Conservation (phyloP, 192 early-diverging fungal genomes). For the Coemansia sp. region DNA sequence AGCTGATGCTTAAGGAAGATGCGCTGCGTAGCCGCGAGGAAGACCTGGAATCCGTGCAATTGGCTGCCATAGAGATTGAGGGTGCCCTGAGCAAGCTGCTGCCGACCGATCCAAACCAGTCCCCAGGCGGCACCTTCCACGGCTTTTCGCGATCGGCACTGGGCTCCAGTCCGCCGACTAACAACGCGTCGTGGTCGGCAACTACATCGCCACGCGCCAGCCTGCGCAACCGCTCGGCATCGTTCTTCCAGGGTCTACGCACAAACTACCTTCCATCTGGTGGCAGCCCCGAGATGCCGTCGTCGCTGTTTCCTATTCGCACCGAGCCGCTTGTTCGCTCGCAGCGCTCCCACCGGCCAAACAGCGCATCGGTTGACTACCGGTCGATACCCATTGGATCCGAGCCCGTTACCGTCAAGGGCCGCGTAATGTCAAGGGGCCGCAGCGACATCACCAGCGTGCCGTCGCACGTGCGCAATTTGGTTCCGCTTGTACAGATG, state of each 20-base stretch:
- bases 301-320: neutral
- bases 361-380: neutral
- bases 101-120: neutral
- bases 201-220: conserved; percentile 11
- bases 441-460: conserved; percentile 20
- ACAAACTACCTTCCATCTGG: conserved; percentile 20
- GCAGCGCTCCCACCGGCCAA: neutral
- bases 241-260: conserved; percentile 43
- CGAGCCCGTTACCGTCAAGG: neutral
- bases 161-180: neutral
- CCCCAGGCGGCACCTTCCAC: neutral
- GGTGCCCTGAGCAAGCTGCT: conserved; percentile 11
- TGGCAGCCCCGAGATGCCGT: conserved; percentile 14
- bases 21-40: conserved; percentile 45
- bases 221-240: conserved; percentile 38
- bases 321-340: neutral
- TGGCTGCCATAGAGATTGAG: conserved; percentile 13
- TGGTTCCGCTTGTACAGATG: conserved; percentile 25
- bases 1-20: conserved; percentile 47
- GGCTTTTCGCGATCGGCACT: neutral
- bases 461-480: conserved; percentile 10
- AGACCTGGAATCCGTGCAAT: conserved; percentile 34
- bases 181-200: conserved; percentile 10
- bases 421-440: neutral
- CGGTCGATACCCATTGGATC: neutral